These are phyloP conservation scores for Gossypium trilobum DNA, from an alignment of 441 rosid genomes.

Conservation along the genomic window DNA sequence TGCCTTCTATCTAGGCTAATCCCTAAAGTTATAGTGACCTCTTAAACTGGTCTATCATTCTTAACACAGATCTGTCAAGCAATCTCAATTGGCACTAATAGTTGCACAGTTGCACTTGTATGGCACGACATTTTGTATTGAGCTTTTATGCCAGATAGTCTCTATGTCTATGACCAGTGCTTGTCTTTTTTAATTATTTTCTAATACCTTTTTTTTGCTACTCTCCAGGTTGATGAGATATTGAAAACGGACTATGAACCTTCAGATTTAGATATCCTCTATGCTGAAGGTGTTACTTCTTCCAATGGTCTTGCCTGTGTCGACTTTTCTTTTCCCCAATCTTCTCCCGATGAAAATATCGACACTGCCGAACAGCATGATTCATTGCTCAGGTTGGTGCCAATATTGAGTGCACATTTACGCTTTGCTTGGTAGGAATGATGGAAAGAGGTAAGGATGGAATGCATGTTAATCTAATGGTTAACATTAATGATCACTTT, in stretches of 20 bases:
- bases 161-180: not conserved
- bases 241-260: slow-evolving; percentile 80
- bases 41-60: not conserved
- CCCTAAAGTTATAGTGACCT: not conserved
- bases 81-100: not conserved
- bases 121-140: not conserved
- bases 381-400: slow-evolving; percentile 57
- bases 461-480: not conserved
- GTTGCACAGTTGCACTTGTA: not conserved
- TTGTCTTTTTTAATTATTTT: not conserved
- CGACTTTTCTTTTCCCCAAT: slow-evolving; percentile 75
- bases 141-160: not conserved
- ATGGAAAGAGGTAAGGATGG: not conserved
- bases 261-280: slow-evolving; percentile 78
- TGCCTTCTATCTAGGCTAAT: not conserved
- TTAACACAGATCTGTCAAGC: not conserved
- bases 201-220: not conserved
- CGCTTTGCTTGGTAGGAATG: not conserved
- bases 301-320: slow-evolving; percentile 89
- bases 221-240: slow-evolving; percentile 61
- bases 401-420: not conserved
- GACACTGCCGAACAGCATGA: slow-evolving; percentile 67
- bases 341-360: slow-evolving; percentile 43
- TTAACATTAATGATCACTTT: not conserved
- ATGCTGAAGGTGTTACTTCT: slow-evolving; percentile 92